phyloP scores from a whole-genome alignment of 2,329 filamentous ascomycete species.

The Ciborinia camelliae region DNA sequence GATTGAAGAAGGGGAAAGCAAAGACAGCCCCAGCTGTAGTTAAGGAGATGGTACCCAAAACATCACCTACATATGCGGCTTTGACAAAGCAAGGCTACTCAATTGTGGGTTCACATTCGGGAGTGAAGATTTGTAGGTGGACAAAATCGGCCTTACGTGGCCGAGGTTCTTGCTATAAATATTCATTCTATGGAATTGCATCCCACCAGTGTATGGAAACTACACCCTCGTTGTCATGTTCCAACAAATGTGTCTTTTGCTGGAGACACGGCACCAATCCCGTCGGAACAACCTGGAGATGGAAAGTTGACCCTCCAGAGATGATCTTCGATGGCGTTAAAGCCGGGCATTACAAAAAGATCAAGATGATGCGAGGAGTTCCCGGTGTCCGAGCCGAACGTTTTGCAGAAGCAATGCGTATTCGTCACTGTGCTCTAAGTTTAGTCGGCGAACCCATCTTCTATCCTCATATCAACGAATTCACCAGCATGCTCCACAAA shows the following conservation, averaged over 20 bases:
- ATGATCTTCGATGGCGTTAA: conserved; percentile 89
- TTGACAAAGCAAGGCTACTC: conserved; percentile 96
- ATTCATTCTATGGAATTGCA: conserved; percentile 92
- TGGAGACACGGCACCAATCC: conserved; percentile 98
- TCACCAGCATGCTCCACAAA: conserved; percentile 75
- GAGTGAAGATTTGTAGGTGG: conserved; percentile 97
- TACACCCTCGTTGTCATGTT: conserved; percentile 90
- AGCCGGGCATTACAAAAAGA: conserved; percentile 91
- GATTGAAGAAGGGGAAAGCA: conserved; percentile 46
- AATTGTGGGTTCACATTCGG: conserved; percentile 91
- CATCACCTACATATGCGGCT: conserved; percentile 81
- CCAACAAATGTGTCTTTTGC: conserved; percentile 98
- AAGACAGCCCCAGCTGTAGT: conserved; percentile 43
- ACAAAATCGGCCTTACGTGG: conserved; percentile 94
- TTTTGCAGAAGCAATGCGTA: conserved; percentile 88
- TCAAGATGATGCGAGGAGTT: conserved; percentile 93
- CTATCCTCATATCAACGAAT: conserved; percentile 95
- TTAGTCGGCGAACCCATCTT: conserved; percentile 98
- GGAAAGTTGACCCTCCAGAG: conserved; percentile 88
- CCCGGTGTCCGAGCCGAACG: conserved; percentile 89
- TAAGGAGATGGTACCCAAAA: conserved; percentile 93
- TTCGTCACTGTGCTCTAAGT: conserved; percentile 87
- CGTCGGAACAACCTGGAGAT: conserved; percentile 94
- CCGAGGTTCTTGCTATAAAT: conserved; percentile 95
- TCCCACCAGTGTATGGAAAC: conserved; percentile 99